phyloP scores from a whole-genome alignment of 352 stramenopile species.

The Phytophthora ohioensis region DNA sequence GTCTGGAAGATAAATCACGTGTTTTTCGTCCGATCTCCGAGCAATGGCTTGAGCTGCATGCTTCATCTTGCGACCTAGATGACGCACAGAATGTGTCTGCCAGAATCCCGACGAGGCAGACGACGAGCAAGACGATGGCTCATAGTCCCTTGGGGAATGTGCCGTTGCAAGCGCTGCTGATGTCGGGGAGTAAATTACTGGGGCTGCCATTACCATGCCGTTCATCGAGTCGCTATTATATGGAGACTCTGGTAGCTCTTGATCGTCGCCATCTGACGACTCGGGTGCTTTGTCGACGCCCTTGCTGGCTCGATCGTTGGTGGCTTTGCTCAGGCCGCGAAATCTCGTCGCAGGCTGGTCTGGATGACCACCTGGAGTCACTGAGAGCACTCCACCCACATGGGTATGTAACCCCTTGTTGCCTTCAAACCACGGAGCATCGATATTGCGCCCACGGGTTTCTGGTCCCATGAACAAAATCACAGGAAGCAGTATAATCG shows the following conservation, averaged over 20 bases:
- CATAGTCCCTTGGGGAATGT: constrained; percentile 25
- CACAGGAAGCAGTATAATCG: constrained; percentile 33
- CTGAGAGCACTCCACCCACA: constrained; percentile 15
- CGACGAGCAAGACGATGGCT: constrained; percentile 24
- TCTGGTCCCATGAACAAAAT: constrained; percentile 47
- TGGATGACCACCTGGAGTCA: constrained; percentile 8
- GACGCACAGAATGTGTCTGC: constrained; percentile 38
- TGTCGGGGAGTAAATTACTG: constrained; percentile 18
- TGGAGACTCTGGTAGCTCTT: constrained; percentile 15
- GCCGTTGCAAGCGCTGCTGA: constrained; percentile 12
- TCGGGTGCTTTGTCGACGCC: constrained; percentile 4
- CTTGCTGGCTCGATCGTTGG: constrained; percentile 4
- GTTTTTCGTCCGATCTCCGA: constrained; percentile 21
- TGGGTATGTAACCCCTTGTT: constrained; percentile 24
- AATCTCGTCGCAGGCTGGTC: constrained; percentile 11
- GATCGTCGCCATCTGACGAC: constrained; percentile 12
- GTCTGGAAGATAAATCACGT: constrained; percentile 3
- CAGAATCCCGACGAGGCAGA: constrained; percentile 39
- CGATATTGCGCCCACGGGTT: constrained; percentile 48
- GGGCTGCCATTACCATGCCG: constrained; percentile 3
- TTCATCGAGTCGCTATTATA: constrained; percentile 13
- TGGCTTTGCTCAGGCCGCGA: constrained; percentile 21
- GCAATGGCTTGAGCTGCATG: constrained; percentile 21
- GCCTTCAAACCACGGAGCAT: constrained; percentile 40
- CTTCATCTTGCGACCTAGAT: constrained; percentile 34